These are phyloP conservation scores for Wickerhamomyces sp. DNA, from an alignment of 1,139 yeast species.

Conservation along the genomic window DNA sequence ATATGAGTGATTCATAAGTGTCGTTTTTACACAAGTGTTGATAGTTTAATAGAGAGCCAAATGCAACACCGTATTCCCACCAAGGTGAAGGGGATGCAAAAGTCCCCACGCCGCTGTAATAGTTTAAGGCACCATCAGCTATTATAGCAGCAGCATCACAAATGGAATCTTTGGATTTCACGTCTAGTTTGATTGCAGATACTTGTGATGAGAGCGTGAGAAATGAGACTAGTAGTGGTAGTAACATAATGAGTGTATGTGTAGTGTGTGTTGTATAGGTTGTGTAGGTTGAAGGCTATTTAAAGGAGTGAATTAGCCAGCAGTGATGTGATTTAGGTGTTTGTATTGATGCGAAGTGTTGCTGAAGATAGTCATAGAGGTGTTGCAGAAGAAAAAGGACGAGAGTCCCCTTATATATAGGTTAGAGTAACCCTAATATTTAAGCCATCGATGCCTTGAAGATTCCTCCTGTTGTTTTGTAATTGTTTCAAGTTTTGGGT, in stretches of 20 bases:
- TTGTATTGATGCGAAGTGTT: too few species aligned
- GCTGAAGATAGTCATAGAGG: too few species aligned
- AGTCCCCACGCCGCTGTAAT: conserved; percentile 76
- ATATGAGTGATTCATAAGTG: conserved; percentile 50
- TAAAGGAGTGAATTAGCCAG: too few species aligned
- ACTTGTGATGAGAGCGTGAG: background rate
- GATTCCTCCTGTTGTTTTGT: too few species aligned
- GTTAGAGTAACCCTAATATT: too few species aligned
- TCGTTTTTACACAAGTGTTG: conserved; percentile 58
- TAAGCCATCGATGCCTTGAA: too few species aligned
- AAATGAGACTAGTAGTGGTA: background rate
- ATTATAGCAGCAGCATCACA: conserved; percentile 51
- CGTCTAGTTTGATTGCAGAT: conserved; percentile 17
- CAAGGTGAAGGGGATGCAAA: conserved; percentile 77
- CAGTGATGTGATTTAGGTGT: too few species aligned
- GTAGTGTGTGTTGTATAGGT: background rate
- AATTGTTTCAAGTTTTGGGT: too few species aligned
- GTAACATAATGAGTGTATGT: background rate
- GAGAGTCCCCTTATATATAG: too few species aligned
- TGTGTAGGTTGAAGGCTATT: too few species aligned
- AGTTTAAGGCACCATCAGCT: conserved; percentile 63
- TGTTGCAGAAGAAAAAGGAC: too few species aligned
- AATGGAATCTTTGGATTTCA: conserved; percentile 25
- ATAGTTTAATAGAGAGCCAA: conserved; percentile 73
- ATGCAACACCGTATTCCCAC: conserved; percentile 94